phyloP scores from a whole-genome alignment of 192 early-diverging fungal species.

The Coemansia sp. region DNA sequence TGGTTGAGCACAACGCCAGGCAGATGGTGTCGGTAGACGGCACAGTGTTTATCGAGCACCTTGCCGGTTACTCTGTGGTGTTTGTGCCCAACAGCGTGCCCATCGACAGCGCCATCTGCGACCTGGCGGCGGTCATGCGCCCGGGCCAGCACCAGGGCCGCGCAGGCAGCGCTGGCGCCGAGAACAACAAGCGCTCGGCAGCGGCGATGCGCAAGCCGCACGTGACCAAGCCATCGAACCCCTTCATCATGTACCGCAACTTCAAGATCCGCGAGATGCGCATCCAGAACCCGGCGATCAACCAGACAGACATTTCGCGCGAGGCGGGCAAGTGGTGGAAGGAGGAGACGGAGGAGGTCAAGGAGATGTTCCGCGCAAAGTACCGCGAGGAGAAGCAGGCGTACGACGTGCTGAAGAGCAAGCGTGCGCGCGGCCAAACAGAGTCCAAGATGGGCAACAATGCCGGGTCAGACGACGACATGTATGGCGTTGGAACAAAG shows the following conservation, averaged over 20 bases:
- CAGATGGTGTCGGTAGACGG: constrained; percentile 28
- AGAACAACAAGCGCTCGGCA: not conserved
- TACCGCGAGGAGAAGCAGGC: constrained; percentile 43
- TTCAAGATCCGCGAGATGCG: constrained; percentile 46
- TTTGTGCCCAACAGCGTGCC: constrained; percentile 18
- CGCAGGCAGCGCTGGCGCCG: constrained; percentile 6
- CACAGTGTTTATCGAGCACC: constrained; percentile 33
- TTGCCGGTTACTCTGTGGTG: constrained; percentile 29
- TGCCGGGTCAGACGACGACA: not conserved
- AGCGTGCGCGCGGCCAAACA: constrained; percentile 22
- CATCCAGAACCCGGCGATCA: constrained; percentile 43
- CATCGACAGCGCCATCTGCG: constrained; percentile 16
- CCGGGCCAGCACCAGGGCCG: constrained; percentile 1
- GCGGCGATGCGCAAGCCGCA: constrained; percentile 3
- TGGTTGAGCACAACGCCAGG: constrained; percentile 21
- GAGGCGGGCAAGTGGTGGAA: constrained; percentile 47
- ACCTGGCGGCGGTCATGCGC: constrained; percentile 8
- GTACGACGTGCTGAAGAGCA: constrained; percentile 39
- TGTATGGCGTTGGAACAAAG: not conserved
- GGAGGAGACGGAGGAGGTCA: constrained; percentile 49
- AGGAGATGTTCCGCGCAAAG: constrained; percentile 30
- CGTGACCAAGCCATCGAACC: constrained; percentile 37
- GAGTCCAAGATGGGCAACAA: not conserved
- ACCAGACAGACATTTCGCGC: constrained; percentile 52
- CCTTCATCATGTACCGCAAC: constrained; percentile 55